These are phyloP conservation scores for Microbotryum saponariae DNA, from an alignment of 1,284 basidiomycete genomes.

Conservation along the genomic window DNA sequence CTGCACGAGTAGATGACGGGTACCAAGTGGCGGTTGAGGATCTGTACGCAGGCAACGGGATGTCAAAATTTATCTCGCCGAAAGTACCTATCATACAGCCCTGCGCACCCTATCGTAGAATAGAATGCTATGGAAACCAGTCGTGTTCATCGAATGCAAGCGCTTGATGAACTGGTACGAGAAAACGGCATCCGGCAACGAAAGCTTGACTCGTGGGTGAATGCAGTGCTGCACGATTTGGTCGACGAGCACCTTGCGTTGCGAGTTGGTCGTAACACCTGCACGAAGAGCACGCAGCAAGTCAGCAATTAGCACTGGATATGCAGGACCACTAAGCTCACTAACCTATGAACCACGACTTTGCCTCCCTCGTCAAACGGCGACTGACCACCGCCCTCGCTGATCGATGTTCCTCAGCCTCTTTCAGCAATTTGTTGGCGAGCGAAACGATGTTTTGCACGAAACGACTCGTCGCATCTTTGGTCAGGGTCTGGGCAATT, in stretches of 20 bases:
- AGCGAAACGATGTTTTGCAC: conserved; percentile 32
- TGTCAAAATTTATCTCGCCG: conserved; percentile 12
- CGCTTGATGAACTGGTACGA: conserved; percentile 84
- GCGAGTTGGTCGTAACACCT: conserved; percentile 5
- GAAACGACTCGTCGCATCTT: conserved; percentile 4
- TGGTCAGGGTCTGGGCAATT: too few relatives aligned
- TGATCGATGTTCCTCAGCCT: conserved; percentile 34
- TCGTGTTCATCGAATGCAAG: conserved; percentile 75
- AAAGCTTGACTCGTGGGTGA: conserved; percentile 80
- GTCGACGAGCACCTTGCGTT: conserved; percentile 50
- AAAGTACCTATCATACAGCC: not conserved
- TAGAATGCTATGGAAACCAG: conserved; percentile 75
- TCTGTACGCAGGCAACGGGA: conserved; percentile 55
- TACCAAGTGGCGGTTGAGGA: conserved; percentile 50
- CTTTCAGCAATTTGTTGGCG: conserved; percentile 36
- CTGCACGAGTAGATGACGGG: conserved; percentile 84
- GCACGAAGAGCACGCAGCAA: not conserved
- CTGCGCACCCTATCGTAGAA: conserved; percentile 70
- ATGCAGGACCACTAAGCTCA: not conserved
- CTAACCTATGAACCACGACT: conserved; percentile 64
- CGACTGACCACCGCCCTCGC: conserved; percentile 8
- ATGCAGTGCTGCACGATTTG: conserved; percentile 82
- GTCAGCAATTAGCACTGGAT: not conserved
- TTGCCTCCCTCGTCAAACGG: conserved; percentile 53
- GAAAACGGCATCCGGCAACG: conserved; percentile 92